Base-by-base conservation (phyloP, 768 basidiomycete species). In the Lyophyllum atratum region DNA sequence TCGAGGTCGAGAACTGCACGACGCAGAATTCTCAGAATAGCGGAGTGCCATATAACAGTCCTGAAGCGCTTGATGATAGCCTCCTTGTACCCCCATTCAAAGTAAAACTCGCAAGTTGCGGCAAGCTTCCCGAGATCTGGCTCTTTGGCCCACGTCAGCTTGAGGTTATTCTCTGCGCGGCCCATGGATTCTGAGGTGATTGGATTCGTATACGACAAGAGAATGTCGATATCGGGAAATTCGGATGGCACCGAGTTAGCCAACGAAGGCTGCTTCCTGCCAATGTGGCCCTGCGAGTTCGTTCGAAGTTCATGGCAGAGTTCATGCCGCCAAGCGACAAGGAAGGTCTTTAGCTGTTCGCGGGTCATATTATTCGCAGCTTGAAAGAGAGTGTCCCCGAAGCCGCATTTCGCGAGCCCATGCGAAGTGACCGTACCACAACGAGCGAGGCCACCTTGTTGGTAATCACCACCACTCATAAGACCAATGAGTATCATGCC, bases 41-140 rank as follows among this genome's bases (percentile, higher is more conserved):
- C 82, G 0, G 86, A 84, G 15, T 85, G 85, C 90, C 93, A 97
- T 17, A 95, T 80, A 3, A 93, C 82, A 0, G 85, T 90, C 65
- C 90, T 79, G 66, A 95, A 94, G 11, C 92, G 86, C 61, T 92
- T 92, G 61, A 91, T 80, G 54, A 96, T 92, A 2, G 85, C 77
- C 47, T 92, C 89, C 63, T 80, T 86, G 49, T 92, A 86, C 0
- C 94, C 94, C 94, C 94, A 97, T 67, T 95, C 94, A 59, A 96
- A 96, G 68, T 87, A 90, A 46, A 86, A 79, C 70, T 97, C 95
- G 74, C 93, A 95, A 3, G 87, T 77, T 10, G 75, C 82, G 0
- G 95, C 93, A 15, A 95, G 81, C 52, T 82, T 84, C 15, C 80
- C 81, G 1, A 92, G 73, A 62, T 89, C 84, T 0, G 89, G 88